Evolutionary conservation across 331 rosid genomes (phyloP).

Genomic region (Prunus yedoensis): DNA sequence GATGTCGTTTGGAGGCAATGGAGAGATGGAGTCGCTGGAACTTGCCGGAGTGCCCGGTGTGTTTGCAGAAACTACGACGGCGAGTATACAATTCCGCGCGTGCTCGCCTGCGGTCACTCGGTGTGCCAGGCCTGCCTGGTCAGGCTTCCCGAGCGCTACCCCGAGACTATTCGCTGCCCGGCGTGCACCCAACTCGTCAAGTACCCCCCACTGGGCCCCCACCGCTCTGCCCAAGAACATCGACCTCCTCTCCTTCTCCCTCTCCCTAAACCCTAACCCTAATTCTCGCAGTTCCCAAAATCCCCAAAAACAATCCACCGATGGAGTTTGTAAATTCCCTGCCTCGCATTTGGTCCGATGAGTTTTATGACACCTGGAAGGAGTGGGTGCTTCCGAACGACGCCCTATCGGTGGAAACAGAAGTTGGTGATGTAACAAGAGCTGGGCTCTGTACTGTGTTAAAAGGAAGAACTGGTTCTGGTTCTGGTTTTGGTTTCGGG

Average conservation of each 20-base stretch:
- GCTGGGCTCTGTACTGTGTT: constrained; percentile 18
- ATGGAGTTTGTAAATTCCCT: constrained; percentile 17
- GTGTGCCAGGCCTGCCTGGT: constrained; percentile 64
- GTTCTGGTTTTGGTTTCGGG: not conserved
- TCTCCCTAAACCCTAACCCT: constrained; percentile 19
- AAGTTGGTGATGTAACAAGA: constrained; percentile 4
- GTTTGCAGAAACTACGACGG: constrained; percentile 75
- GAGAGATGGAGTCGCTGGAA: constrained; percentile 69
- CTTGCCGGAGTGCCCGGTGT: constrained; percentile 90
- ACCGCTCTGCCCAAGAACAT: constrained; percentile 87
- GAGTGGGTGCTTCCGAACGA: constrained; percentile 58
- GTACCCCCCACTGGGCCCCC: constrained; percentile 59
- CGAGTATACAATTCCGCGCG: constrained; percentile 58
- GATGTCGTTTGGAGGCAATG: constrained; percentile 9
- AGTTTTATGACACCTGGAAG: constrained; percentile 65
- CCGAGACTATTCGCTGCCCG: constrained; percentile 79
- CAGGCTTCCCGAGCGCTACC: constrained; percentile 55
- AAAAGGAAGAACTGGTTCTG: constrained; percentile 25
- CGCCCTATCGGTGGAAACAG: constrained; percentile 39
- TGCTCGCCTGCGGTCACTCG: constrained; percentile 77
- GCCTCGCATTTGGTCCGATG: constrained; percentile 64
- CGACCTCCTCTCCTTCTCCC: constrained; percentile 73
- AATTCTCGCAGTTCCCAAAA: constrained; percentile 12
- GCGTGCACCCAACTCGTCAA: constrained; percentile 79
- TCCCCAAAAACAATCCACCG: constrained; percentile 15